phyloP scores from a whole-genome alignment of 2,329 filamentous ascomycete genomes.

The Hymenoscyphus fraxineus region DNA sequence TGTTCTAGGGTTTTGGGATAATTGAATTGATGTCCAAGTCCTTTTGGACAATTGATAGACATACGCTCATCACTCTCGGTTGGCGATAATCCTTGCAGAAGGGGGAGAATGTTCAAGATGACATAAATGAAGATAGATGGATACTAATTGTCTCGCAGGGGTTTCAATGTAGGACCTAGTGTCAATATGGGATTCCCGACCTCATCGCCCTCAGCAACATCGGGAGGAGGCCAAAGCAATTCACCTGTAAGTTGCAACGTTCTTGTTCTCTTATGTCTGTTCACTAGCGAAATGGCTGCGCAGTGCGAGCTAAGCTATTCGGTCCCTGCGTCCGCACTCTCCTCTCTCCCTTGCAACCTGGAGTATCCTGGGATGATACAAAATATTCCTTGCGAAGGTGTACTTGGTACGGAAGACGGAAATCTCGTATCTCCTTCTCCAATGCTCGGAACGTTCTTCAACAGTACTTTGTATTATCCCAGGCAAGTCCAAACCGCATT shows the following conservation, averaged over 20 bases:
- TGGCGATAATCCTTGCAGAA: no score
- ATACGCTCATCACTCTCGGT: no score
- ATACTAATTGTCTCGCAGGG: constrained; percentile 29
- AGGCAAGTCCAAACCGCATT: no score
- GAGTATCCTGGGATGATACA: no score
- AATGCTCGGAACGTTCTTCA: no score
- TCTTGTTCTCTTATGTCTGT: not conserved
- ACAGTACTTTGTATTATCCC: no score
- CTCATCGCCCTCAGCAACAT: constrained; percentile 61
- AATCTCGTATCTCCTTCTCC: no score
- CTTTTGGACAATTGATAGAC: no score
- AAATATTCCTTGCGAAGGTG: no score
- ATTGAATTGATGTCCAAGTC: no score
- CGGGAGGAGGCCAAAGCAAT: constrained; percentile 57
- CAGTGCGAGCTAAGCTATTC: not conserved
- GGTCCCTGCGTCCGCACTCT: not conserved
- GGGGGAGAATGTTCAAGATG: not conserved
- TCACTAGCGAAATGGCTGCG: not conserved
- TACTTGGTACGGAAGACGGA: no score
- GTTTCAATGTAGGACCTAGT: constrained; percentile 31
- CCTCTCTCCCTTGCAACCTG: not conserved
- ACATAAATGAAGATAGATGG: constrained; percentile 11
- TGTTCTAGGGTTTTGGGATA: no score
- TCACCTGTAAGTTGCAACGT: constrained; percentile 47
- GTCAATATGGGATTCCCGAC: constrained; percentile 52